Conservation (phyloP, 257 asterid genomes). For the Cynanchum wilfordii region DNA sequence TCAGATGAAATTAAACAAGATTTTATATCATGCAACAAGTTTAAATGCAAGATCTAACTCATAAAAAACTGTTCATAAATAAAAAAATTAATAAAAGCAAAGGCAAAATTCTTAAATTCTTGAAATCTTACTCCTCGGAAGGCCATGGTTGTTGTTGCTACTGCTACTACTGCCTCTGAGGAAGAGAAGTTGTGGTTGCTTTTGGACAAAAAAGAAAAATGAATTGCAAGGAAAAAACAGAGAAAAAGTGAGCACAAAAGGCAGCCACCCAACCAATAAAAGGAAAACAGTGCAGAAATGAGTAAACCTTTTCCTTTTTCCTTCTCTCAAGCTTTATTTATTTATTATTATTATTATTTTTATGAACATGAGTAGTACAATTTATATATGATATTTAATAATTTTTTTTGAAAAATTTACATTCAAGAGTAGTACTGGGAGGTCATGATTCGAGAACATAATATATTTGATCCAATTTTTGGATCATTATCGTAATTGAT, state of each 20-base stretch:
- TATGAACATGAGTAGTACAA: no score
- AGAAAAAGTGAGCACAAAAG: not conserved
- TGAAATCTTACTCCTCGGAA: conserved; percentile 26
- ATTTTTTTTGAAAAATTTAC: no score
- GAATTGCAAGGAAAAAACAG: not conserved
- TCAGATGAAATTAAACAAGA: not conserved
- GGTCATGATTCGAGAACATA: no score
- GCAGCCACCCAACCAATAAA: conserved; percentile 13
- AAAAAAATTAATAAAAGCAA: not conserved
- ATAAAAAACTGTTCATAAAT: not conserved
- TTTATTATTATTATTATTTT: no score
- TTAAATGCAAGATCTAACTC: conserved; percentile 3
- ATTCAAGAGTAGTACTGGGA: no score
- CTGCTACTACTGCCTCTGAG: not conserved
- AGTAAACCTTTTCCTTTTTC: not conserved
- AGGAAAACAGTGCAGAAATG: not conserved
- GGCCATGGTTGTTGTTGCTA: conserved; percentile 17
- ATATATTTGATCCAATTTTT: no score
- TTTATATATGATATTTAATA: no score
- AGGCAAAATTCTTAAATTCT: not conserved
- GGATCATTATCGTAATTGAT: no score
- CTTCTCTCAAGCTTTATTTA: no score
- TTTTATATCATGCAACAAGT: not conserved
- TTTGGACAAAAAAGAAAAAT: conserved; percentile 2
- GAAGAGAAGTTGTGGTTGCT: not conserved